These are phyloP conservation scores for Coprinopsis strossmayeri DNA, from an alignment of 768 basidiomycete species.

Conservation along the genomic window DNA sequence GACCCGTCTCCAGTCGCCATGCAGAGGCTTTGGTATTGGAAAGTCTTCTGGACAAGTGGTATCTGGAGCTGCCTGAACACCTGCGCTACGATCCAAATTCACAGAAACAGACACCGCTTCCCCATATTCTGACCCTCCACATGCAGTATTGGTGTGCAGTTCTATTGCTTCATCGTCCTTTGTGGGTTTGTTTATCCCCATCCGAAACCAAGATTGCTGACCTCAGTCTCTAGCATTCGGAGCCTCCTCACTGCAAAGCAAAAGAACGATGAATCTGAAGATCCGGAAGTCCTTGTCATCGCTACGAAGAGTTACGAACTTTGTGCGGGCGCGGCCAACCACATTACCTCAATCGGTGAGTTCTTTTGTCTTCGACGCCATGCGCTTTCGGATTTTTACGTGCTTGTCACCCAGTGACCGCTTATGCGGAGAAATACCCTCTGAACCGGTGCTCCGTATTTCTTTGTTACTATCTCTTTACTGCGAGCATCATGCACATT, in stretches of 20 bases:
- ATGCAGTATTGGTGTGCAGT: conserved; percentile 86
- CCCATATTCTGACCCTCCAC: conserved; percentile 68
- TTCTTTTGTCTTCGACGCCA: background rate
- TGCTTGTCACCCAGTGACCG: conserved; percentile 30
- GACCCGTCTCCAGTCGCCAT: conserved; percentile 48
- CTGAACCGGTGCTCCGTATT: conserved; percentile 61
- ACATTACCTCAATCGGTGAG: conserved; percentile 65
- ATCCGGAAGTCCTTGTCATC: conserved; percentile 44
- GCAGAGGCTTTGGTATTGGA: conserved; percentile 53
- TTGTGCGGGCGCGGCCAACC: conserved; percentile 72
- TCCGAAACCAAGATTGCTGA: conserved; percentile 13
- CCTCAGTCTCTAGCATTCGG: conserved; percentile 31
- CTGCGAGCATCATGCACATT: conserved; percentile 75
- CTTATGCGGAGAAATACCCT: conserved; percentile 59
- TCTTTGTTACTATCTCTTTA: conserved; percentile 74
- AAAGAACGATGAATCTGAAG: conserved; percentile 41
- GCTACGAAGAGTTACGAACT: conserved; percentile 66
- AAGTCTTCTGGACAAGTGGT: conserved; percentile 66
- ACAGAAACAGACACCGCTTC: conserved; percentile 29
- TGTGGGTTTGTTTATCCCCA: conserved; percentile 40
- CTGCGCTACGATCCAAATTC: conserved; percentile 52
- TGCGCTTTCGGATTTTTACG: background rate
- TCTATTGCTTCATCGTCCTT: conserved; percentile 69
- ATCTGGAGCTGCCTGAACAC: conserved; percentile 61
- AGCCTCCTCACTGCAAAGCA: conserved; percentile 25